Conservation (phyloP, 495 filamentous ascomycete genomes). For the Poronia punctata region DNA sequence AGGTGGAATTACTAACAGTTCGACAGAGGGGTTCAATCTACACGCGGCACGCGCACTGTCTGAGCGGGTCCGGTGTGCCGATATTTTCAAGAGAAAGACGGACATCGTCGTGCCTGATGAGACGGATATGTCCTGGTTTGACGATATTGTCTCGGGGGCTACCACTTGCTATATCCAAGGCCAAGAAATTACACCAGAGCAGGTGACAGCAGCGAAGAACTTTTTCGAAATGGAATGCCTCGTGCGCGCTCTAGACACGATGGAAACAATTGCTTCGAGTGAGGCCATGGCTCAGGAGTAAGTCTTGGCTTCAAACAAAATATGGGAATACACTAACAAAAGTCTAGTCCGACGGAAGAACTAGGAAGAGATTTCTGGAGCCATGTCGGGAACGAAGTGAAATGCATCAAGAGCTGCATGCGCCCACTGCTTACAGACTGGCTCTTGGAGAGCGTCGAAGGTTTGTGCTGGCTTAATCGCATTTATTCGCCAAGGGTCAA, state of each 20-base stretch:
- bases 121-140: slow-evolving; percentile 33
- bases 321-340: slow-evolving; percentile 4
- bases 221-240: slow-evolving; percentile 69
- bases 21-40: slow-evolving; percentile 45
- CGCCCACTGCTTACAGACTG: slow-evolving; percentile 38
- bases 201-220: slow-evolving; percentile 48
- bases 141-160: slow-evolving; percentile 30
- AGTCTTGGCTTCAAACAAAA: slow-evolving; percentile 7
- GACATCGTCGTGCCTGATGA: slow-evolving; percentile 23
- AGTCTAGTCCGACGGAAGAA: slow-evolving; percentile 18
- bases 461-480: slow-evolving; percentile 20
- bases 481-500: neutral
- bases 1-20: slow-evolving; percentile 23
- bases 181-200: slow-evolving; percentile 25
- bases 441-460: slow-evolving; percentile 30
- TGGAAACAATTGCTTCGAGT: slow-evolving; percentile 50
- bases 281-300: slow-evolving; percentile 39
- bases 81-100: slow-evolving; percentile 34
- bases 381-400: slow-evolving; percentile 31
- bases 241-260: slow-evolving; percentile 54
- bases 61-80: slow-evolving; percentile 38
- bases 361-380: slow-evolving; percentile 38
- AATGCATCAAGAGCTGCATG: slow-evolving; percentile 36
- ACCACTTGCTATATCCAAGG: slow-evolving; percentile 28
- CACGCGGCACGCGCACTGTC: slow-evolving; percentile 59